phyloP scores from a whole-genome alignment of 2,329 filamentous ascomycete species.

The Aulographum hederae region DNA sequence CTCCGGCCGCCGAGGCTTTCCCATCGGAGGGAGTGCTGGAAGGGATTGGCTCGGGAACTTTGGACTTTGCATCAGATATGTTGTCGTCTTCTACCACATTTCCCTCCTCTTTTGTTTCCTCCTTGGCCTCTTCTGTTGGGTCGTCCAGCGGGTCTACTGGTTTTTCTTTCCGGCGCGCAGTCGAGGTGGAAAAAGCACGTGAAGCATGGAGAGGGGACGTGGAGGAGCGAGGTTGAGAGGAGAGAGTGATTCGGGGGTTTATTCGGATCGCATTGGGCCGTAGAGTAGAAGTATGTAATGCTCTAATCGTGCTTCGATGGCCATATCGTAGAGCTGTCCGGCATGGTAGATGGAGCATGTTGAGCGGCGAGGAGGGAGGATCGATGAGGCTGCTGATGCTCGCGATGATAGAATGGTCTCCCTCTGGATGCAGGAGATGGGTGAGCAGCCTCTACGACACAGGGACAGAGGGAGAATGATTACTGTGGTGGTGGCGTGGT shows the following conservation, averaged over 20 bases:
- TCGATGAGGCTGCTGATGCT: too few species aligned
- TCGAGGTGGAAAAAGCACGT: conserved; percentile 19
- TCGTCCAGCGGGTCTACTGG: conserved; percentile 28
- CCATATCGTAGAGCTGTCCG: conserved; percentile 35
- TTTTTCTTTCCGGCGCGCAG: conserved; percentile 36
- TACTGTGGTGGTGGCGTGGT: too few species aligned
- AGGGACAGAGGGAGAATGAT: too few species aligned
- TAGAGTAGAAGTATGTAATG: background rate
- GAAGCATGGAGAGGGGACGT: background rate
- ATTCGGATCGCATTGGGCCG: background rate
- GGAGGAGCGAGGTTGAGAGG: background rate
- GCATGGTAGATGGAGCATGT: conserved; percentile 47
- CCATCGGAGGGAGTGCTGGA: conserved; percentile 35
- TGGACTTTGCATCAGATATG: conserved; percentile 21
- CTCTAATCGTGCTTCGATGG: background rate
- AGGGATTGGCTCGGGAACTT: conserved; percentile 30
- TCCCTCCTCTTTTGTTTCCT: conserved; percentile 16
- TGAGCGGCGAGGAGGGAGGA: conserved; percentile 34
- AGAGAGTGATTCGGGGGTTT: background rate
- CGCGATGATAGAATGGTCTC: too few species aligned
- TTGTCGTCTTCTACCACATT: conserved; percentile 24
- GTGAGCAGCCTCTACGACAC: too few species aligned
- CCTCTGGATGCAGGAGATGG: too few species aligned
- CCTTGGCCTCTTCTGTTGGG: conserved; percentile 26
- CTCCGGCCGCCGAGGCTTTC: conserved; percentile 40